Evolutionary conservation across 352 stramenopile genomes (phyloP).

Genomic region (Plasmopara muralis): DNA sequence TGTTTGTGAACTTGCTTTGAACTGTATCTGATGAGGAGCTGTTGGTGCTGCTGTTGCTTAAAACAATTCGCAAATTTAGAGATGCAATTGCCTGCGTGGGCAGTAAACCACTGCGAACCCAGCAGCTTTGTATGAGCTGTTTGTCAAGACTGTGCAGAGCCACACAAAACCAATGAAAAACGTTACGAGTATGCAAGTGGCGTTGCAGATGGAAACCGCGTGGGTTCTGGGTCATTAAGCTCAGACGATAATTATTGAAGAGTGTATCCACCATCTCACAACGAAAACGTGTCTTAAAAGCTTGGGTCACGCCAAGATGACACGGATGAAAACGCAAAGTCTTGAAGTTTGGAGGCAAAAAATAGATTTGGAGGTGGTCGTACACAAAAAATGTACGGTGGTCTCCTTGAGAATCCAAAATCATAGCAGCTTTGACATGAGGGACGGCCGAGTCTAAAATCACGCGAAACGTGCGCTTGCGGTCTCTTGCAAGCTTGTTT

Average conservation of each 20-base stretch:
- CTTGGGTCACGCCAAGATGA: constrained; percentile 66
- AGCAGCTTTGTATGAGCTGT: constrained; percentile 63
- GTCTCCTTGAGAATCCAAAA: constrained; percentile 78
- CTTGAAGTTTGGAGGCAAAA: constrained; percentile 79
- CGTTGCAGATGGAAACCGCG: constrained; percentile 42
- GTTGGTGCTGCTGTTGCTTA: constrained; percentile 18
- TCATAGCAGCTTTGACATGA: constrained; percentile 82
- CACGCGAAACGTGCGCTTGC: constrained; percentile 77
- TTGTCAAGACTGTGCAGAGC: constrained; percentile 66
- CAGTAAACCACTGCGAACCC: constrained; percentile 65
- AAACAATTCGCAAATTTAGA: constrained; percentile 57
- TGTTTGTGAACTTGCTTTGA: constrained; percentile 9
- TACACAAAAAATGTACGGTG: constrained; percentile 84
- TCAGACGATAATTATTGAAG: constrained; percentile 55
- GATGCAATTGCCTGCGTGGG: constrained; percentile 56
- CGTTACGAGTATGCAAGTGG: constrained; percentile 65
- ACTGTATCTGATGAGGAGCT: constrained; percentile 2
- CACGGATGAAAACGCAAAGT: constrained; percentile 62
- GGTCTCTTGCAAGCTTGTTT: constrained; percentile 56
- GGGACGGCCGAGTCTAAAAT: constrained; percentile 75
- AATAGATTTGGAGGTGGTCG: constrained; percentile 75
- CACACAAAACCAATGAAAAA: constrained; percentile 82
- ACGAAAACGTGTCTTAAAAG: constrained; percentile 74
- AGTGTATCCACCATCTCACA: constrained; percentile 75
- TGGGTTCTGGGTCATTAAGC: constrained; percentile 36